Evolutionary conservation across 257 asterid species (phyloP), one percentile per base, ranked within the genome.

Genomic region (Salvia miltiorrhiza): DNA sequence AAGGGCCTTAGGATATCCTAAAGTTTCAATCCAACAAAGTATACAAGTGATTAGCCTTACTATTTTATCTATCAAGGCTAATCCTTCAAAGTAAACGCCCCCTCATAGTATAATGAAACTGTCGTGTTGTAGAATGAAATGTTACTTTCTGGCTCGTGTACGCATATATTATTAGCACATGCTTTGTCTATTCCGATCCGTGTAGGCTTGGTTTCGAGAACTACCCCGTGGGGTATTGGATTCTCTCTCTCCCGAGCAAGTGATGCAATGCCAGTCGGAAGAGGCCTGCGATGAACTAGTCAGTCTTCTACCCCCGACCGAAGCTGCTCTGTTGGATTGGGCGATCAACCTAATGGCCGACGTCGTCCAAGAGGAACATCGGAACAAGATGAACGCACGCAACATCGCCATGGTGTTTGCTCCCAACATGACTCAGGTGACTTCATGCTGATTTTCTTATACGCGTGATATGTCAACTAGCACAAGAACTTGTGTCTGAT

Each of bases 351-450:
- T 94, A 64, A 94, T 94, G 99, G 95, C 96, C 23, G 99, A 94
- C 35, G 93, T 94, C 9, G 99, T 89, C 52, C 97, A 84, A 81
- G 80, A 82, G 75, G 96, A 94, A 73, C 88, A 80, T 72, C 73
- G 70, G 14, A 93, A 93, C 88, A 93, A 93, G 88, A 93, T 93
- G 99, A 87, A 90, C 58, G 78, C 97, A 1, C 96, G 93, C 71
- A 94, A 90, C 74, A 85, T 94, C 7, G 99, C 99, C 20, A 89
- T 91, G 97, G 99, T 94, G 64, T 94, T 94, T 79, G 99, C 99
- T 17, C 99, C 99, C 12, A 94, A 94, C 81, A 94, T 94, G 99
- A 94, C 99, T 10, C 94, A 93, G 95, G 99, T 87, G 72, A 9
- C 23, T 69, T 39, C 44, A 55, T 14, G 3, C 45, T 21, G 45